phyloP scores from a whole-genome alignment of 2,329 filamentous ascomycete genomes.

The Pleomassaria siparia region DNA sequence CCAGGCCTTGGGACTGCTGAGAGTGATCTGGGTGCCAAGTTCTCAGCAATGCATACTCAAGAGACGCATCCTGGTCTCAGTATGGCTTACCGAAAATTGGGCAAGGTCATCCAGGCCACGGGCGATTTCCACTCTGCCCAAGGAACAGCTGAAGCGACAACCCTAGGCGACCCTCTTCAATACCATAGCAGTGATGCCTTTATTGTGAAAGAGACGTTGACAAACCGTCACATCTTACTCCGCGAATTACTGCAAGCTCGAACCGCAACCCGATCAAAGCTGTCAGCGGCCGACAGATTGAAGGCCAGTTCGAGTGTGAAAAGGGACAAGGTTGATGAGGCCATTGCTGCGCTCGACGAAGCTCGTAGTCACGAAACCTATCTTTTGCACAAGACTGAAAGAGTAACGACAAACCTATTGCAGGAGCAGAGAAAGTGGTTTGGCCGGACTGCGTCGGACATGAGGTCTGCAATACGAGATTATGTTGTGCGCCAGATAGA shows the following conservation, averaged over 20 bases:
- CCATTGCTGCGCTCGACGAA: slow-evolving; percentile 87
- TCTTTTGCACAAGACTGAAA: slow-evolving; percentile 80
- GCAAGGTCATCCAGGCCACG: slow-evolving; percentile 87
- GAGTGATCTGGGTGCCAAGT: slow-evolving; percentile 88
- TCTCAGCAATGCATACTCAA: slow-evolving; percentile 82
- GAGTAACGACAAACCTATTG: slow-evolving; percentile 86
- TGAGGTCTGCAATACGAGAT: slow-evolving; percentile 81
- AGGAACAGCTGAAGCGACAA: slow-evolving; percentile 93
- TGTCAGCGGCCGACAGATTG: slow-evolving; percentile 83
- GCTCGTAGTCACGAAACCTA: slow-evolving; percentile 79
- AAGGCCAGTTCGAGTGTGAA: slow-evolving; percentile 85
- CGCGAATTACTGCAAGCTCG: slow-evolving; percentile 92
- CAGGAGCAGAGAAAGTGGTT: slow-evolving; percentile 92
- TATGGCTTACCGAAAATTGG: slow-evolving; percentile 91
- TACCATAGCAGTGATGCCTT: slow-evolving; percentile 96
- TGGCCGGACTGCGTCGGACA: slow-evolving; percentile 77
- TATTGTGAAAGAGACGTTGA: slow-evolving; percentile 96
- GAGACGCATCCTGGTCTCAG: slow-evolving; percentile 86
- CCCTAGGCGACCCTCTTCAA: slow-evolving; percentile 86
- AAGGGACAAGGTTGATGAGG: slow-evolving; percentile 95
- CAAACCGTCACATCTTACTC: slow-evolving; percentile 93
- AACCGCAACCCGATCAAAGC: slow-evolving; percentile 77
- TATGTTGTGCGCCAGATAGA: slow-evolving; percentile 95
- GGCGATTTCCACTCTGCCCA: slow-evolving; percentile 96
- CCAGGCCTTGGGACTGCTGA: slow-evolving; percentile 86